These are phyloP conservation scores for Austroboletus novae-zelandiae DNA, from an alignment of 1,284 basidiomycete genomes.

Conservation along the genomic window DNA sequence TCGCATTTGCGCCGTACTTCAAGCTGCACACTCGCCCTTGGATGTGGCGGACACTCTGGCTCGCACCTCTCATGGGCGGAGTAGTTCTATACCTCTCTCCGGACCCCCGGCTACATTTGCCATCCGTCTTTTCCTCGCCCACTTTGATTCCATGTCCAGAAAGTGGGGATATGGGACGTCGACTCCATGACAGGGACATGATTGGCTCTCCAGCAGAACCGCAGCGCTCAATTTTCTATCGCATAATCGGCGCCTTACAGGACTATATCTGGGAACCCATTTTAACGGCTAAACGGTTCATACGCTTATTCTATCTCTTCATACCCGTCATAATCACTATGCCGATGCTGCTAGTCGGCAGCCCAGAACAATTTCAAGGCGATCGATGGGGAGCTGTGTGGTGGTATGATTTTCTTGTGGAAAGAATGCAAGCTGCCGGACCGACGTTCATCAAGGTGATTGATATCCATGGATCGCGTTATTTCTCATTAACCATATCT, in stretches of 20 bases:
- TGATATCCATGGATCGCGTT: conserved; percentile 5
- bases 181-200: conserved; percentile 32
- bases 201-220: conserved; percentile 64
- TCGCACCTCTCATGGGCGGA: conserved; percentile 56
- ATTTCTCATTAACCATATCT: conserved; percentile 11
- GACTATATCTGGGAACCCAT: conserved; percentile 82
- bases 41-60: conserved; percentile 45
- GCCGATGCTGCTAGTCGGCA: conserved; percentile 85
- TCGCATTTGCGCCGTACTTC: conserved; percentile 14
- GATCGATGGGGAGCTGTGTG: conserved; percentile 86
- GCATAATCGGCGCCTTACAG: conserved; percentile 46
- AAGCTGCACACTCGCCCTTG: conserved; percentile 24
- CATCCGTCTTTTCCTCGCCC: conserved; percentile 55
- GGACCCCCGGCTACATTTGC: conserved; percentile 38
- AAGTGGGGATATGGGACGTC: conserved; percentile 20
- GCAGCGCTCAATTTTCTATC: conserved; percentile 43
- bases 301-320: conserved; percentile 84
- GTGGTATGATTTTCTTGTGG: conserved; percentile 93
- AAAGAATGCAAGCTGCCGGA: conserved; percentile 91
- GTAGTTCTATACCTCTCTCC: conserved; percentile 47
- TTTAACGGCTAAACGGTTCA: conserved; percentile 80
- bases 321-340: conserved; percentile 81
- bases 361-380: conserved; percentile 52
- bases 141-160: conserved; percentile 59
- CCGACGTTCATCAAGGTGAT: conserved; percentile 96